phyloP scores from a whole-genome alignment of 176 grass and related monocot species.

The Dendrocalamus sinicus region DNA sequence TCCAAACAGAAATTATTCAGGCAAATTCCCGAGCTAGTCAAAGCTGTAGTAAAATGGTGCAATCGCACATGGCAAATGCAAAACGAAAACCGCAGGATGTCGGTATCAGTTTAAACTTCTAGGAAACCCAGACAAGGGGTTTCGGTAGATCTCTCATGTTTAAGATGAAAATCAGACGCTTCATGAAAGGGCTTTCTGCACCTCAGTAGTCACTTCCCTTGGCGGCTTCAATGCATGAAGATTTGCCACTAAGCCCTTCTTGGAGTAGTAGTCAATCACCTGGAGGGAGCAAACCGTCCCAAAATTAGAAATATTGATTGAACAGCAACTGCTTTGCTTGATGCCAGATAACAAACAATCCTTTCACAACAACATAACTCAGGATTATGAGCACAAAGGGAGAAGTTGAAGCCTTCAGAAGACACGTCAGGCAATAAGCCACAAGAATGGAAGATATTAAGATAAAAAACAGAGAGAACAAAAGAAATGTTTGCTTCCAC shows the following conservation, averaged over 20 bases:
- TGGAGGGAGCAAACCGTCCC: slow-evolving; percentile 37
- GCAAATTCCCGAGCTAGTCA: slow-evolving; percentile 36
- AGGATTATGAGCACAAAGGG: neutral
- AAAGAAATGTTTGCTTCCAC: neutral
- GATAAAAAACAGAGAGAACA: neutral
- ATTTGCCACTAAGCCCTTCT: slow-evolving; percentile 73
- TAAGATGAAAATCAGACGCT: slow-evolving; percentile 1
- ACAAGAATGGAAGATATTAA: neutral
- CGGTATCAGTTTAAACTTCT: slow-evolving; percentile 43
- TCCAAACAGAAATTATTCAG: slow-evolving; percentile 56
- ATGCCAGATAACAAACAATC: slow-evolving; percentile 4
- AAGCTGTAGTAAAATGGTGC: slow-evolving; percentile 43
- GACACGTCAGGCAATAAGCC: neutral
- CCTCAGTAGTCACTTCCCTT: slow-evolving; percentile 70
- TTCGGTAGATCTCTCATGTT: slow-evolving; percentile 43
- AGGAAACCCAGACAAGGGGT: slow-evolving; percentile 36
- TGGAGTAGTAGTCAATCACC: slow-evolving; percentile 91
- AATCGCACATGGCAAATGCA: neutral
- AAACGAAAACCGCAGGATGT: slow-evolving; percentile 44
- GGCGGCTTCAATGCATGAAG: slow-evolving; percentile 82
- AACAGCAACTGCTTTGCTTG: neutral
- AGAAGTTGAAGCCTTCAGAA: neutral
- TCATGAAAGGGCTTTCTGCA: slow-evolving; percentile 82
- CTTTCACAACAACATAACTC: neutral
- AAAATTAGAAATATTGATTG: slow-evolving; percentile 25